Conservation (phyloP, 768 basidiomycete genomes). For the Coprinellus micaceus region DNA sequence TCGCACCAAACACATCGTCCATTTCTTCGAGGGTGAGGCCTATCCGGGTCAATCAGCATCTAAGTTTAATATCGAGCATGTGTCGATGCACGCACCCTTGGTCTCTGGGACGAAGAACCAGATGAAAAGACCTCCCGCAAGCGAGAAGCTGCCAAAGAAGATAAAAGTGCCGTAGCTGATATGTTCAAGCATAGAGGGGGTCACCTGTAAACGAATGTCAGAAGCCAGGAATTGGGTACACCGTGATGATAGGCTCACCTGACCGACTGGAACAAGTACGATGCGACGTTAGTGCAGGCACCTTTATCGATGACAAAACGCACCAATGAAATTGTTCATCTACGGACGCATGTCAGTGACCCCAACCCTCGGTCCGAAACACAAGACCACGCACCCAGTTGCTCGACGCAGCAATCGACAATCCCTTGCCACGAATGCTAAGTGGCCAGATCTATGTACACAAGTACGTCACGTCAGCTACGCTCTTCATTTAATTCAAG, state of each 20-base stretch:
- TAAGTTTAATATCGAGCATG: no score
- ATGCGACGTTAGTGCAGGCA: no score
- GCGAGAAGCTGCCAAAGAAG: conserved; percentile 71
- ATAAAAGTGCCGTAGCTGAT: conserved; percentile 71
- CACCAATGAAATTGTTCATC: conserved; percentile 79
- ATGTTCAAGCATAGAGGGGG: conserved; percentile 66
- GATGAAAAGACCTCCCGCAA: conserved; percentile 66
- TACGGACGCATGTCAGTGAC: conserved; percentile 17
- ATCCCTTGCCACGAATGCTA: conserved; percentile 69
- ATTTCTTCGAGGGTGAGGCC: conserved; percentile 71
- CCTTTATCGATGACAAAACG: conserved; percentile 15
- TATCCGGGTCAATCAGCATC: conserved; percentile 11
- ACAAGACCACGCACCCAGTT: conserved; percentile 55
- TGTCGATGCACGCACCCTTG: conserved; percentile 55
- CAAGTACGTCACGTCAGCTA: not conserved
- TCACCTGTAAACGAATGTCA: conserved; percentile 34
- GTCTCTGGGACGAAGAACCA: conserved; percentile 71
- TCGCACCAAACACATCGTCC: conserved; percentile 71
- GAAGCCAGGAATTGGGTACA: not conserved
- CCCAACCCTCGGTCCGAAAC: not conserved
- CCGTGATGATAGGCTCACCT: conserved; percentile 27
- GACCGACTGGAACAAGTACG: conserved; percentile 46
- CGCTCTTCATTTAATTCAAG: not conserved
- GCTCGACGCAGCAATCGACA: conserved; percentile 70
- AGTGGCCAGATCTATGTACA: conserved; percentile 57